These are phyloP conservation scores for Pythium sp. DNA, from an alignment of 352 stramenopile genomes.

Conservation along the genomic window DNA sequence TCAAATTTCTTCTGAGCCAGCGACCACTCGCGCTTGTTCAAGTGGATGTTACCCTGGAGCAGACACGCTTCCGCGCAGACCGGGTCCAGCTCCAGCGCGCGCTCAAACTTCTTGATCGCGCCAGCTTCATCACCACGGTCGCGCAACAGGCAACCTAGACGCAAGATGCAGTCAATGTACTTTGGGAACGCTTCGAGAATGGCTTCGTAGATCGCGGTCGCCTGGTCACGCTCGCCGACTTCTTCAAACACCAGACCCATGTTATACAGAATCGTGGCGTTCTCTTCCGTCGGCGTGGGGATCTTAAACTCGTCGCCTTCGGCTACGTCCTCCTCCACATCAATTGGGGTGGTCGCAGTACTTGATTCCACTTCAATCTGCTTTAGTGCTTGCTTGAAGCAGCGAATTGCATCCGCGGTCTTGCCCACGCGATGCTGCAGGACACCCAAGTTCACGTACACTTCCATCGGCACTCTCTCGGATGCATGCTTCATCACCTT, in stretches of 20 bases:
- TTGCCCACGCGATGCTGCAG: slow-evolving; percentile 87
- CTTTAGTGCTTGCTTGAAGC: slow-evolving; percentile 86
- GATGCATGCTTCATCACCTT: slow-evolving; percentile 86
- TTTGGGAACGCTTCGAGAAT: slow-evolving; percentile 92
- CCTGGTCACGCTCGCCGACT: slow-evolving; percentile 86
- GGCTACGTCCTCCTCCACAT: slow-evolving; percentile 26
- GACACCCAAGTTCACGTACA: slow-evolving; percentile 83
- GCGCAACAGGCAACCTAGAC: slow-evolving; percentile 92
- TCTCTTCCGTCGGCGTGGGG: slow-evolving; percentile 62
- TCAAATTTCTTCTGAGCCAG: slow-evolving; percentile 93
- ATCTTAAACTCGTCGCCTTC: slow-evolving; percentile 29
- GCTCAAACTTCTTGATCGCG: slow-evolving; percentile 90
- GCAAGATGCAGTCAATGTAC: slow-evolving; percentile 94
- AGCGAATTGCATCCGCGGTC: slow-evolving; percentile 87
- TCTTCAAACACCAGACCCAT: slow-evolving; percentile 94
- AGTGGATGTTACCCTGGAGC: slow-evolving; percentile 95
- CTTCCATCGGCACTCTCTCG: slow-evolving; percentile 76
- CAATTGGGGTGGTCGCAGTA: slow-evolving; percentile 19
- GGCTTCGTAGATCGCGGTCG: slow-evolving; percentile 91
- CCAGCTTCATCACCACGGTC: slow-evolving; percentile 92
- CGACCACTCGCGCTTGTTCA: slow-evolving; percentile 94
- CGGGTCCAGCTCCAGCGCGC: slow-evolving; percentile 89
- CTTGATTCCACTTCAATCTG: slow-evolving; percentile 40
- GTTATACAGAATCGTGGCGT: slow-evolving; percentile 96
- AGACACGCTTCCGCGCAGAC: slow-evolving; percentile 92